phyloP scores from a whole-genome alignment of 2,329 filamentous ascomycete species.

The Aaosphaeria pasadenensis region DNA sequence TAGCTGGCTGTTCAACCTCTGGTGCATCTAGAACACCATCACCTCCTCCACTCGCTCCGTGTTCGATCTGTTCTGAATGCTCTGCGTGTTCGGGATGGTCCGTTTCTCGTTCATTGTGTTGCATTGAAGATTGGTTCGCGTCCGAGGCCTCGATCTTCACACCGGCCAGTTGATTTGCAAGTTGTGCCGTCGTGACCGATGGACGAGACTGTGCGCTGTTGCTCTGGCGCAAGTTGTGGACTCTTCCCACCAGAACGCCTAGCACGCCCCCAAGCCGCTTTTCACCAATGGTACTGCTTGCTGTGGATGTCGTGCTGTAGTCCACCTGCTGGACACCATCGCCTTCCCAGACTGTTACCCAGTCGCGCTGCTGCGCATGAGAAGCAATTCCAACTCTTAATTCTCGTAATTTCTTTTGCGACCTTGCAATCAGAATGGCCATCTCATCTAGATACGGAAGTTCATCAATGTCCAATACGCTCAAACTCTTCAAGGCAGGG shows the following conservation, averaged over 20 bases:
- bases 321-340: conserved; percentile 62
- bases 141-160: conserved; percentile 16
- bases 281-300: conserved; percentile 51
- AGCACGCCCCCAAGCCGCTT: conserved; percentile 66
- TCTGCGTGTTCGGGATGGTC: conserved; percentile 22
- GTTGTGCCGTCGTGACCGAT: conserved; percentile 3
- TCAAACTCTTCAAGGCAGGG: conserved; percentile 70
- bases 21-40: background rate
- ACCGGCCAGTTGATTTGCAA: conserved; percentile 14
- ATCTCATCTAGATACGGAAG: conserved; percentile 81
- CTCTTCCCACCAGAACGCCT: conserved; percentile 64
- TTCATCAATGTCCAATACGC: conserved; percentile 78
- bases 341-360: conserved; percentile 63
- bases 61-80: conserved; percentile 22
- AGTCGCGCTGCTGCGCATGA: conserved; percentile 52
- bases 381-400: conserved; percentile 69
- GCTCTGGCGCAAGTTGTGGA: conserved; percentile 56
- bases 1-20: background rate
- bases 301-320: conserved; percentile 56
- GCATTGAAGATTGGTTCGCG: conserved; percentile 11
- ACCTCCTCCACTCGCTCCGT: conserved; percentile 13
- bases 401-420: conserved; percentile 63
- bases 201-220: conserved; percentile 16
- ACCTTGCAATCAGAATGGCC: conserved; percentile 71
- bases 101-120: conserved; percentile 21